phyloP scores from a whole-genome alignment of 2,329 filamentous ascomycete genomes.

The Chaetomium sp. region DNA sequence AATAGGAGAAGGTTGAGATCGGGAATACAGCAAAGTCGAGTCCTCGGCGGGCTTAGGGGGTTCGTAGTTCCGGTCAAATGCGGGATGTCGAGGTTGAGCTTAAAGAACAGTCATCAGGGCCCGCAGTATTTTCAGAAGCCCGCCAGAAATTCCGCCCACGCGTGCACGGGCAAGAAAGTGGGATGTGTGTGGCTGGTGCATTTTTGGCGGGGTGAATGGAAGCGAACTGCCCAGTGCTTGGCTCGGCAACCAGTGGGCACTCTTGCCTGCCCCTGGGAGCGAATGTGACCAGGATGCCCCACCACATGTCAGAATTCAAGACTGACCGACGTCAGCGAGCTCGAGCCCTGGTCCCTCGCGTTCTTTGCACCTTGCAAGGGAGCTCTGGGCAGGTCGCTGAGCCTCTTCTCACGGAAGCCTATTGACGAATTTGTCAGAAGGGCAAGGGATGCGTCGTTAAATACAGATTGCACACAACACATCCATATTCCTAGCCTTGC shows the following conservation, averaged over 20 bases:
- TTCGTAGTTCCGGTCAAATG: slow-evolving; percentile 2
- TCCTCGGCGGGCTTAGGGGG: slow-evolving; percentile 1
- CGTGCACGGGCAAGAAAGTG: slow-evolving; percentile 27
- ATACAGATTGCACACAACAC: background rate
- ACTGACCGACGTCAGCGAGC: slow-evolving; percentile 13
- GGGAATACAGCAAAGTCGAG: slow-evolving; percentile 4
- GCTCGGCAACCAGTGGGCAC: background rate
- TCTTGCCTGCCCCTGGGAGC: background rate
- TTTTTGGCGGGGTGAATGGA: slow-evolving; percentile 19
- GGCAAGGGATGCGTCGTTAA: background rate
- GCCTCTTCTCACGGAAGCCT: slow-evolving; percentile 2
- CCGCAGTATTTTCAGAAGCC: slow-evolving; percentile 32
- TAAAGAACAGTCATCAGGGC: slow-evolving; percentile 30
- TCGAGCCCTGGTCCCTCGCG: background rate
- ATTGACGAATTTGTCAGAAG: background rate
- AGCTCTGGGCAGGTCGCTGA: slow-evolving; percentile 18
- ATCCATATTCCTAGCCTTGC: background rate
- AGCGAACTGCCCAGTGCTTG: background rate
- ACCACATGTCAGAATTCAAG: slow-evolving; percentile 17
- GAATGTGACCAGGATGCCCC: slow-evolving; percentile 15
- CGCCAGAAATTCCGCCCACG: slow-evolving; percentile 32
- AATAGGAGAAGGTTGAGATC: background rate
- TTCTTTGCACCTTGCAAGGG: background rate
- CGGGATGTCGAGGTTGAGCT: slow-evolving; percentile 17
- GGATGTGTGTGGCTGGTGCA: slow-evolving; percentile 35